Evolutionary conservation across 164 flowering plant genomes (phyloP), one percentile per base, ranked within the genome.

Genomic region (Dillenia suffruticosa): DNA sequence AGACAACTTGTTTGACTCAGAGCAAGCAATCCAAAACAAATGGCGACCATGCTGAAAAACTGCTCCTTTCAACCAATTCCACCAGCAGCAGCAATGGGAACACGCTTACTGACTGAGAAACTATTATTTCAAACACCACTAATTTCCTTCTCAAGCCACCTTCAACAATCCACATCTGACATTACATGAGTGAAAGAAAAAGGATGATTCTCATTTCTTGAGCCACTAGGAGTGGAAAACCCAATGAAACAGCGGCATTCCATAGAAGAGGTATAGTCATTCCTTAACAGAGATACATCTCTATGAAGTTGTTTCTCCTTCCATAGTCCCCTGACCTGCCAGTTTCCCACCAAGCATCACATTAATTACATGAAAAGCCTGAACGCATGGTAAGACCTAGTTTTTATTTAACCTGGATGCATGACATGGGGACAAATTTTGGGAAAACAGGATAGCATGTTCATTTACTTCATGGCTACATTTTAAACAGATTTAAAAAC

Each of bases 251-350:
- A 66, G 57, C 63, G 71, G 71, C 92, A 72, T 85, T 85, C 96
- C 96, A 83, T 64, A 70, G 51, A 54, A 60, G 56, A 67, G 64
- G 45, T 69, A 69, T 67, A 72, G 71, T 72, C 64, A 70, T 78
- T 77, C 75, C 74, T 68, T 62, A 70, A 49, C 61, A 71, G 67
- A 80, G 66, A 67, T 65, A 76, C 76, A 79, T 63, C 74, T 63
- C 77, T 83, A 83, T 12, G 74, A 78, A 68, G 78, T 67, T 70
- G 70, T 53, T 66, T 79, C 84, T 71, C 73, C 94, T 79, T 82
- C 86, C 66, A 56, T 81, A 70, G 80, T 78, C 74, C 67, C 87
- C 74, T 76, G 61, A 83, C 88, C 94, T 84, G 90, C 79, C 89
- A 87, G 76, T 82, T 74, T 66, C 83, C 81, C 79, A 84, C 79